A percentile compares a stretch with the other conserved stretches of the same genome.
Evolutionary conservation across 257 asterid species (phyloP).

Genomic region (Phtheirospermum japonicum): DNA sequence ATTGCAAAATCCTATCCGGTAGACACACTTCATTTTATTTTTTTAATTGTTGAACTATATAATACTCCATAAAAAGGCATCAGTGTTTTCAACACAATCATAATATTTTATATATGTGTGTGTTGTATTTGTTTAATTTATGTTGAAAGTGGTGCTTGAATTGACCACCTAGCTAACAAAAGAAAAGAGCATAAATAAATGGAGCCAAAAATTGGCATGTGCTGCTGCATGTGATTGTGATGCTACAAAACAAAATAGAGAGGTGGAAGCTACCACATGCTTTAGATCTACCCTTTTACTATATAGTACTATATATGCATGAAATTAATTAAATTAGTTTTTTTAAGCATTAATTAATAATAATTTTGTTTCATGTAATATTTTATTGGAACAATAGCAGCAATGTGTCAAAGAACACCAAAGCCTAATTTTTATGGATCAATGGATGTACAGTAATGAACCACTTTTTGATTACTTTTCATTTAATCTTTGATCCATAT

Average conservation of each 20-base stretch:
- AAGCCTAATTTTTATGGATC: no score
- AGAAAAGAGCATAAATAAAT: slow-evolving; percentile 28
- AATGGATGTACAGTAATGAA: no score
- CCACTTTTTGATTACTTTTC: no score
- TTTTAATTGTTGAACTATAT: neutral
- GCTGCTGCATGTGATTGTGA: slow-evolving; percentile 43
- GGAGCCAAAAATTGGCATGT: slow-evolving; percentile 41
- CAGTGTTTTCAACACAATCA: neutral
- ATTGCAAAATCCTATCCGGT: no score
- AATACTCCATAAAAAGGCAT: neutral
- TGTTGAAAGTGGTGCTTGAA: slow-evolving; percentile 9
- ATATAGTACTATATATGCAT: neutral
- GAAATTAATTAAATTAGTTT: neutral
- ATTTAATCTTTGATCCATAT: no score
- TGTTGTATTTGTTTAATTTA: neutral
- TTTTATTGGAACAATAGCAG: no score
- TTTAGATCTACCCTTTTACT: neutral
- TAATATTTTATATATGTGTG: neutral
- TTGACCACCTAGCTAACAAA: slow-evolving; percentile 14
- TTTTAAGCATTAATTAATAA: no score
- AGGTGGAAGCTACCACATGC: slow-evolving; percentile 24
- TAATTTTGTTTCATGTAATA: no score
- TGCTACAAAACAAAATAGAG: slow-evolving; percentile 43
- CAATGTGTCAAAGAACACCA: neutral
- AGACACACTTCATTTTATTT: no score